Base-by-base conservation (phyloP, 2,329 filamentous ascomycete species). In the Clonostachys byssicola region DNA sequence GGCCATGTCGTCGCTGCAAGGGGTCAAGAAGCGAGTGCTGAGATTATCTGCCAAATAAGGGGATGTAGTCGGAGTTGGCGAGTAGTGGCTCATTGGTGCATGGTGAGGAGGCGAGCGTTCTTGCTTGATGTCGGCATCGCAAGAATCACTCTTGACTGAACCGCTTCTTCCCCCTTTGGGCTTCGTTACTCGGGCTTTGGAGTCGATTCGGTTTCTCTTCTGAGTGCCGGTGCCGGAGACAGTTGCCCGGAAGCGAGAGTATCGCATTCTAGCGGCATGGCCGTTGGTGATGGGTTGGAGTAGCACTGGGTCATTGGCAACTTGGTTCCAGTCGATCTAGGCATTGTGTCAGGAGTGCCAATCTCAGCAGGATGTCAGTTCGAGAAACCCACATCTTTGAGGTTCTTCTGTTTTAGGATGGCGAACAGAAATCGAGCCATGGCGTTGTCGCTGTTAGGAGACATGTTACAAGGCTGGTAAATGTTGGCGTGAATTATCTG, bases 201-300 rank as follows among this genome's bases (percentile, higher is more conserved):
- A 64, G 35, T 54, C 56, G 9, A 65, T 64, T 41, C 70, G 68
- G 55, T 68, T 70, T 23, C 75, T 69, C 57, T 69, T 73, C 7
- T 40, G 39, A 8, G 42, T 42, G n/a, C 77, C 70, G 40, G 70
- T 61, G 23, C 73, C 73, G 9, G 72, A 59, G 56, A 81, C 70
- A 12, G 71, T 63, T 10, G 66, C 57, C 30, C 67, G 65, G 57
- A 81, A 80, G 35, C 79, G 72, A 13, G 77, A 75, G 59, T 74
- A 83, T 47, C 79, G 70, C 79, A 83, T 83, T 43, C 79, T 74
- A 34, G 79, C 79, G 33, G 79, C 79, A 60, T 83, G 79, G 41
- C 79, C 79, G 56, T 82, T 83, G 51, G 76, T 72, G 49, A 82
- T 81, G 54, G 72, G 67, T 44, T 80, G 70, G 20, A 72, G 52